Base-by-base conservation (phyloP, 257 asterid species). In the Ophiorrhiza pumila region DNA sequence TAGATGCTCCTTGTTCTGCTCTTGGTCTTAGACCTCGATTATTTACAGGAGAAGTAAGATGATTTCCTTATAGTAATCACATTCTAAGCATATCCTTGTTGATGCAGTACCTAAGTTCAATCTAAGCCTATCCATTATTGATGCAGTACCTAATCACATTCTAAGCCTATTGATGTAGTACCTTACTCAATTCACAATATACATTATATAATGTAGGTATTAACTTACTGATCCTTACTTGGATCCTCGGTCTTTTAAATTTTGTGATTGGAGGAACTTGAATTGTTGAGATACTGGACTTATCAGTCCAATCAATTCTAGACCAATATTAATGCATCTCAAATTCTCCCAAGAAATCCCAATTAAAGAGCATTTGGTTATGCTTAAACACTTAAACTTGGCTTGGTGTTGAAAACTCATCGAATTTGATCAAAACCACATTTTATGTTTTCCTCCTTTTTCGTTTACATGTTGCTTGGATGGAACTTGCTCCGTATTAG, bases 1-100 rank as follows among this genome's bases (percentile, higher is more conserved):
- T 94, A 56, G 99, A 94, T 86, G 99, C 96, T 82, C 99, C 99
- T 80, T 94, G 99, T 80, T 94, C 99, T 64, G 99, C 99, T 71
- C 96, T 94, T 85, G 99, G 99, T 77, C 82, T 94, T 80, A 82
- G 99, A 74, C 99, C 99, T 79, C 88, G 99, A 41, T 74, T 94
- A 55, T 94, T 94, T 86, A 86, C 93, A 47, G 96, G 92, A 79
- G 97, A 94, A 96, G 99, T 91, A 65, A 56, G 76, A 32, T 72
- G 53, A 42, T 43, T 64, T 55, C 20, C 74, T 70, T n/a, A 65
- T 71, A 71, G 37, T 65, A 61, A 14, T 73, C 6, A 35, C 39
- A 8, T 75, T 15, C 32, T 63, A 58, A 27, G 37, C 1, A 42
- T 56, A 27, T 34, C 67, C 39, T 65, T 17, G 35, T 47, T 31